Evolutionary conservation across 352 stramenopile genomes (phyloP).

Genomic region (Lagenidium giganteum): DNA sequence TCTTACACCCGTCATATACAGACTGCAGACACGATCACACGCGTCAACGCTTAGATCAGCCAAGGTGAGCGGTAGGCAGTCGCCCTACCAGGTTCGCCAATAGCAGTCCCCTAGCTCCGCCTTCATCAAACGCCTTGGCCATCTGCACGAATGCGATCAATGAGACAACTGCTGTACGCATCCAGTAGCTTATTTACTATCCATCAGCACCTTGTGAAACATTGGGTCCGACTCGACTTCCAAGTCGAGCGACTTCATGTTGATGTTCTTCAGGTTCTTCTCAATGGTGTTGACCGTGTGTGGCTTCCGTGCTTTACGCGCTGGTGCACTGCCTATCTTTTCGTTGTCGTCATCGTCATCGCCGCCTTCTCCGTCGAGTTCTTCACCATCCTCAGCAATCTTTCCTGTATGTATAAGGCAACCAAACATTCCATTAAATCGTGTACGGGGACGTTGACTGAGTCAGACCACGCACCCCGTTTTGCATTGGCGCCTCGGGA

Average conservation of each 20-base stretch:
- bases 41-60: no score
- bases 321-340: slow-evolving; percentile 1
- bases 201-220: slow-evolving; percentile 70
- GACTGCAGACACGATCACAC: no score
- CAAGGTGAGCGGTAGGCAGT: slow-evolving; percentile 81
- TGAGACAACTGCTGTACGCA: background rate
- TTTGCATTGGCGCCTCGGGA: slow-evolving; percentile 77
- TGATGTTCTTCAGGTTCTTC: slow-evolving; percentile 87
- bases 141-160: no score
- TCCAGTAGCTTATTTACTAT: background rate
- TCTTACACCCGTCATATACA: no score
- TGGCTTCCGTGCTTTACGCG: slow-evolving; percentile 41
- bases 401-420: background rate
- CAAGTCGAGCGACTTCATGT: slow-evolving; percentile 79
- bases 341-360: slow-evolving; percentile 12
- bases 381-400: slow-evolving; percentile 8
- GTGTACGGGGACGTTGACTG: no score
- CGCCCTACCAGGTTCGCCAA: slow-evolving; percentile 89
- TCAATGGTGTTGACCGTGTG: slow-evolving; percentile 70
- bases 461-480: slow-evolving; percentile 19
- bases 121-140: slow-evolving; percentile 90
- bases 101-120: slow-evolving; percentile 89
- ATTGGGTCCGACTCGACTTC: slow-evolving; percentile 88
- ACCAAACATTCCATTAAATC: background rate
- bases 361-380: slow-evolving; percentile 23